phyloP scores from a whole-genome alignment of 306 rosid species.

The Vicia faba region DNA sequence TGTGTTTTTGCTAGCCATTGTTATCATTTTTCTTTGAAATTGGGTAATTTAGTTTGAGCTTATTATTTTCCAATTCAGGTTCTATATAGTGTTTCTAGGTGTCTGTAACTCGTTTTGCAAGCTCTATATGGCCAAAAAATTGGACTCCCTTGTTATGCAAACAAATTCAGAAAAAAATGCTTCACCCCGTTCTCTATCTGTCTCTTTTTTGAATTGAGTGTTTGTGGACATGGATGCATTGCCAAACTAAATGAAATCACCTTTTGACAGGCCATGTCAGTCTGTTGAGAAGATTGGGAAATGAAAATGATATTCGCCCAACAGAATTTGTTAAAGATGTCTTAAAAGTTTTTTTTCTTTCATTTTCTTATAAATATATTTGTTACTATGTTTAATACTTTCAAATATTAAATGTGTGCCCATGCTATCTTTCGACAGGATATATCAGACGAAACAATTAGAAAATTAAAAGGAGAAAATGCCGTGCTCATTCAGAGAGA shows the following conservation, averaged over 20 bases:
- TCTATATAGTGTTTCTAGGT: slow-evolving; percentile 19
- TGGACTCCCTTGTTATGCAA: slow-evolving; percentile 6
- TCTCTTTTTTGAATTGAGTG: slow-evolving; percentile 16
- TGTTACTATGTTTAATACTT: slow-evolving; percentile 13
- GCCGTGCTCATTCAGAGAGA: slow-evolving; percentile 42
- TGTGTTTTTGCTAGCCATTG: slow-evolving; percentile 14
- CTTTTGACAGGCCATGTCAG: slow-evolving; percentile 41
- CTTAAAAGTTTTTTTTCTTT: background rate
- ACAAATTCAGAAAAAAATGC: slow-evolving; percentile 9
- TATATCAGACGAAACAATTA: slow-evolving; percentile 39
- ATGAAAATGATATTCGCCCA: slow-evolving; percentile 42
- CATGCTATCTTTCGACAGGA: slow-evolving; percentile 24
- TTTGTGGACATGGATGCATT: slow-evolving; percentile 26
- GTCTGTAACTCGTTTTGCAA: slow-evolving; percentile 3
- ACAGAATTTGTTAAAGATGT: slow-evolving; percentile 44
- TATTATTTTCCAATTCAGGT: slow-evolving; percentile 4
- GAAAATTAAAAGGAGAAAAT: slow-evolving; percentile 47
- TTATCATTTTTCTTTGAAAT: slow-evolving; percentile 28
- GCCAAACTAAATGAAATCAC: slow-evolving; percentile 17
- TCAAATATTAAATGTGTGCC: background rate
- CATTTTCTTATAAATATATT: background rate
- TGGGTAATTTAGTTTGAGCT: slow-evolving; percentile 24
- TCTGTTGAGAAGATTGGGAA: slow-evolving; percentile 40
- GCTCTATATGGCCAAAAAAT: slow-evolving; percentile 17
- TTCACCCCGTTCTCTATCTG: background rate